Conservation (phyloP, 768 basidiomycete genomes). For the Suillus luteus region DNA sequence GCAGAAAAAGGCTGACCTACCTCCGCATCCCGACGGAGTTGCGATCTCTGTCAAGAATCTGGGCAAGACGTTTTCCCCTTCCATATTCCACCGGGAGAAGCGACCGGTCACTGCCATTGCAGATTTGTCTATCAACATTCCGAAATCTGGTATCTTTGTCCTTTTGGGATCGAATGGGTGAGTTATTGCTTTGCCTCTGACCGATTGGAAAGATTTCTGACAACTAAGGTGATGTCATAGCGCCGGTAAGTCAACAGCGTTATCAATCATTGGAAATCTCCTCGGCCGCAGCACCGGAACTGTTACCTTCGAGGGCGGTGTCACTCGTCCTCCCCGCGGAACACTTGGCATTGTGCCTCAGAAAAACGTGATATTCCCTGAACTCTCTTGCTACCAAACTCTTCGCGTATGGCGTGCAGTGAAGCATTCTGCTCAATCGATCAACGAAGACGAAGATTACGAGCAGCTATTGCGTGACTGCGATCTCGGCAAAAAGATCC, state of each 20-base stretch:
- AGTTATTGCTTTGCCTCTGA: conserved; percentile 9
- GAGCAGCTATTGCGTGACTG: conserved; percentile 69
- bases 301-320: conserved; percentile 56
- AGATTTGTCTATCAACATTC: conserved; percentile 68
- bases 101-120: conserved; percentile 59
- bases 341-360: conserved; percentile 78
- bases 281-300: conserved; percentile 59
- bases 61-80: conserved; percentile 57
- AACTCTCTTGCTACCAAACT: conserved; percentile 73
- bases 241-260: conserved; percentile 75
- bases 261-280: conserved; percentile 68
- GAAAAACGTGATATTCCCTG: conserved; percentile 81
- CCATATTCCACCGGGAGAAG: conserved; percentile 49
- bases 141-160: conserved; percentile 75
- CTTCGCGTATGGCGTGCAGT: conserved; percentile 72
- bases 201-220: not conserved
- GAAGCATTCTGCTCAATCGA: conserved; percentile 55
- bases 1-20: conserved; percentile 20
- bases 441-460: conserved; percentile 52
- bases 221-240: conserved; percentile 34
- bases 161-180: conserved; percentile 73
- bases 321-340: conserved; percentile 57
- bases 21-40: conserved; percentile 37
- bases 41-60: conserved; percentile 67
- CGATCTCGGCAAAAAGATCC: conserved; percentile 69